These are phyloP conservation scores for Candida railenensis DNA, from an alignment of 805 yeast species.

Conservation along the genomic window DNA sequence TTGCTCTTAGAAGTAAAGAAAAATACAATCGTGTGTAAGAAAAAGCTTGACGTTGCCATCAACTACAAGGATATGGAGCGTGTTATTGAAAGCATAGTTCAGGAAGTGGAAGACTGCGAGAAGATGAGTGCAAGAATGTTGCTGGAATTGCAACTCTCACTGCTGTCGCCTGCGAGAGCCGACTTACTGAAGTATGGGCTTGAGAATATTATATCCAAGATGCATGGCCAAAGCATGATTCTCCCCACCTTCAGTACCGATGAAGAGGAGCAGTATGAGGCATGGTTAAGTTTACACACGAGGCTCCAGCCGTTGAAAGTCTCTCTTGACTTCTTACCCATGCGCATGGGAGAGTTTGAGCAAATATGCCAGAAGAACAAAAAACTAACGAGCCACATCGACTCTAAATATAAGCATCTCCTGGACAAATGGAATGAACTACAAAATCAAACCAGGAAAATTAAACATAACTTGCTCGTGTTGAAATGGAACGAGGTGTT, in stretches of 20 bases:
- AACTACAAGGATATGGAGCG: constrained; percentile 25
- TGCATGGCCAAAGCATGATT: constrained; percentile 9
- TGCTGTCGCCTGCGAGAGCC: background rate
- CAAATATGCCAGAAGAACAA: constrained; percentile 12
- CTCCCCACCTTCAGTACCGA: constrained; percentile 30
- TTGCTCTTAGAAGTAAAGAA: constrained; percentile 25
- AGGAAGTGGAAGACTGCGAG: constrained; percentile 26
- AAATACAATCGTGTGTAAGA: constrained; percentile 16
- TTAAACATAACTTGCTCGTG: background rate
- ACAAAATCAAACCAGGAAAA: background rate
- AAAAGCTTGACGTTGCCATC: constrained; percentile 25
- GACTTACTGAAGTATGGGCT: constrained; percentile 15
- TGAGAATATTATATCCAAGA: constrained; percentile 15
- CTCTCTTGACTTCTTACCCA: constrained; percentile 51
- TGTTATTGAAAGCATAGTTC: constrained; percentile 20
- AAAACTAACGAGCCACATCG: background rate
- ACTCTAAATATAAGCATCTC: background rate
- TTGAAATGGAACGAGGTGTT: constrained; percentile 57
- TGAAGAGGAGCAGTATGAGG: constrained; percentile 36
- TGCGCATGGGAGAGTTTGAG: constrained; percentile 45
- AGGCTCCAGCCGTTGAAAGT: constrained; percentile 52
- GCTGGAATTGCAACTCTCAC: constrained; percentile 15
- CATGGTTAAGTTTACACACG: constrained; percentile 41
- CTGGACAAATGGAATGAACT: constrained; percentile 26
- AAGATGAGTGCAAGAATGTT: constrained; percentile 13